These are phyloP conservation scores for Ophiostoma ulmi DNA, from an alignment of 2,329 filamentous ascomycete genomes.

Conservation along the genomic window DNA sequence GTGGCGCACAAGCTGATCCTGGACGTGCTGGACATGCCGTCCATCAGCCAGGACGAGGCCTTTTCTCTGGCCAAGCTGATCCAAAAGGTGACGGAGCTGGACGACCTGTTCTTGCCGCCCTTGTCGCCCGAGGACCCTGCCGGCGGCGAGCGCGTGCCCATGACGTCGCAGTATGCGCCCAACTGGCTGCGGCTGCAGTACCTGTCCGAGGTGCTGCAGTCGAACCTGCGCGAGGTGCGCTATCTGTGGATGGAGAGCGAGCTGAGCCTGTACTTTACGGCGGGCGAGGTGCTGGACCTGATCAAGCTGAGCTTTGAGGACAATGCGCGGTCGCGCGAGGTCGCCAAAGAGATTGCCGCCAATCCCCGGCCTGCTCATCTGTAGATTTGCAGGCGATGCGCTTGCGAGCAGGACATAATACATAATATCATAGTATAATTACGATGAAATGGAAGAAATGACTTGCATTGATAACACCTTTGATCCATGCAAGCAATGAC, in stretches of 20 bases:
- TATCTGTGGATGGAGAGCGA: conserved; percentile 63
- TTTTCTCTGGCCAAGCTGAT: conserved; percentile 58
- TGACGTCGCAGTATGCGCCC: conserved; percentile 56
- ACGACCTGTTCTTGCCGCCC: conserved; percentile 48
- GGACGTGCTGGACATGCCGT: conserved; percentile 58
- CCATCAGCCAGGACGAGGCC: conserved; percentile 60
- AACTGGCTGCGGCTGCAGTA: conserved; percentile 61
- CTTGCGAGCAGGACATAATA: not conserved
- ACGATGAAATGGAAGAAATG: not conserved
- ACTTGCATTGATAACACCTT: not conserved
- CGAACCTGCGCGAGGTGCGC: conserved; percentile 58
- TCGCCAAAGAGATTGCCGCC: conserved; percentile 53
- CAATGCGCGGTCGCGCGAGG: conserved; percentile 54
- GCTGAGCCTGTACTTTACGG: conserved; percentile 58
- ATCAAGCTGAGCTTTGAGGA: conserved; percentile 61
- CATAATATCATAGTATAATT: not conserved
- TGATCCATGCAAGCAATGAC: not conserved
- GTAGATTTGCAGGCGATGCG: not conserved
- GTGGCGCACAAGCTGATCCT: conserved; percentile 55
- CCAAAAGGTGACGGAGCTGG: conserved; percentile 51
- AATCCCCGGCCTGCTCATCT: conserved; percentile 43
- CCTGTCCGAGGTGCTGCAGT: conserved; percentile 60
- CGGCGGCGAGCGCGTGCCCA: conserved; percentile 42
- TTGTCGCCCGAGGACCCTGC: not conserved
- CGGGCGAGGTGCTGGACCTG: conserved; percentile 57